Base-by-base conservation (phyloP, 345 rosid species). In the Citrus cavaleriei region DNA sequence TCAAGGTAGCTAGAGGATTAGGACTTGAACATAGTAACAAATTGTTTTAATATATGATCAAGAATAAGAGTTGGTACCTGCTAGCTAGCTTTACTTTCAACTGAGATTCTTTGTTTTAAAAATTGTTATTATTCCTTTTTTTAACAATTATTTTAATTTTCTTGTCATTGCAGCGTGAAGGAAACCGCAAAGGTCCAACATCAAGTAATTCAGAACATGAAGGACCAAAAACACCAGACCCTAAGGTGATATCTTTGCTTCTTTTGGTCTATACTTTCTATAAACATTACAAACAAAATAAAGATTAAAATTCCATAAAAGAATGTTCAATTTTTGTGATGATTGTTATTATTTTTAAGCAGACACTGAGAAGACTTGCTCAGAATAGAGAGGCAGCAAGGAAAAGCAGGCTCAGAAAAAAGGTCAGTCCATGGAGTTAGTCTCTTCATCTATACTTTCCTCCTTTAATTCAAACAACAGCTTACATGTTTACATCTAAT, bases 361-460 rank as follows among this genome's bases (percentile, higher is more conserved):
- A 96, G 99, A 92, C 94, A 77, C 55, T 93, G 80, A 93, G 99
- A 83, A 92, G 99, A 82, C 95, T 96, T 58, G 99, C 99, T 83
- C 99, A 96, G 86, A 96, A 96, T 89, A 92, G 99, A 87, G 99
- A 96, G 81, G 99, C 99, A 80, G 99, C 99, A 58, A 90, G 99
- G 85, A 96, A 96, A 87, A 94, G 99, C 86, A 89, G 99, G 78
- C 79, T 96, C 55, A 86, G 99, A 38, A 96, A 96, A 89, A 96
- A 96, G 88, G 99, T 91, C n/a, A 62, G 28, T 9, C 71, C 68
- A 59, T 54, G 58, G 22, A 54, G 51, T 42, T 42, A 42, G 51
- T 42, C 13, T 12, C 51, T 42, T 42, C 16, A 12, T 42, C 16
- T 42, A 42, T 12, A 46, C 51, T 9, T 72, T 55, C 42, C 35